A percentile compares a stretch with the other conserved stretches of the same genome.
Conservation (phyloP, 2,329 filamentous ascomycete genomes). For the Beauveria sp. region DNA sequence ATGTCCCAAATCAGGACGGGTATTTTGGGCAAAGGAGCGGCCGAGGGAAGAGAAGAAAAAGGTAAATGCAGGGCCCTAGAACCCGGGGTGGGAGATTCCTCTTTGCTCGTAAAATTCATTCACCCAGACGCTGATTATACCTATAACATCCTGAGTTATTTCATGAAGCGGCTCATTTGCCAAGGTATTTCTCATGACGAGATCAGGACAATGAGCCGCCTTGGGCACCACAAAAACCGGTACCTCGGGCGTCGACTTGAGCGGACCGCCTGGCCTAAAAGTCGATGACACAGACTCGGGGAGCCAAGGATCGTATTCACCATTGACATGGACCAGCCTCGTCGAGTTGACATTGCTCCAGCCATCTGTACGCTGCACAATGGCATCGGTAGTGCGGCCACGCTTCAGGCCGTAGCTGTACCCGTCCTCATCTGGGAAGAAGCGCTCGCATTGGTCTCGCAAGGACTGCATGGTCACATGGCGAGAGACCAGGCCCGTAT, state of each 20-base stretch:
- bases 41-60: no score
- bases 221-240: constrained; percentile 28
- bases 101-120: constrained; percentile 38
- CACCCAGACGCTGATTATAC: constrained; percentile 57
- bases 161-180: constrained; percentile 50
- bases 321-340: constrained; percentile 10
- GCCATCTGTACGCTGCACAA: constrained; percentile 11
- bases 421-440: constrained; percentile 10
- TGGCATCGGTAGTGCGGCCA: constrained; percentile 30
- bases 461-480: background rate
- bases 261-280: constrained; percentile 12
- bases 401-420: constrained; percentile 28
- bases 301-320: constrained; percentile 10
- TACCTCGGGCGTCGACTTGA: constrained; percentile 39
- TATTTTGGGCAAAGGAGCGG: no score
- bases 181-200: constrained; percentile 56
- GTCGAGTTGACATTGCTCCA: constrained; percentile 10
- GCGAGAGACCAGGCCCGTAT: constrained; percentile 8
- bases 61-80: background rate
- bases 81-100: constrained; percentile 2
- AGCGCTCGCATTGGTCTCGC: constrained; percentile 8
- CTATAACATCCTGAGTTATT: constrained; percentile 45
- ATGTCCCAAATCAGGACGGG: no score
- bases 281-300: constrained; percentile 4
- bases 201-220: constrained; percentile 51